Evolutionary conservation across 129 eudicot species (phyloP).

Genomic region (Calendula officinalis): DNA sequence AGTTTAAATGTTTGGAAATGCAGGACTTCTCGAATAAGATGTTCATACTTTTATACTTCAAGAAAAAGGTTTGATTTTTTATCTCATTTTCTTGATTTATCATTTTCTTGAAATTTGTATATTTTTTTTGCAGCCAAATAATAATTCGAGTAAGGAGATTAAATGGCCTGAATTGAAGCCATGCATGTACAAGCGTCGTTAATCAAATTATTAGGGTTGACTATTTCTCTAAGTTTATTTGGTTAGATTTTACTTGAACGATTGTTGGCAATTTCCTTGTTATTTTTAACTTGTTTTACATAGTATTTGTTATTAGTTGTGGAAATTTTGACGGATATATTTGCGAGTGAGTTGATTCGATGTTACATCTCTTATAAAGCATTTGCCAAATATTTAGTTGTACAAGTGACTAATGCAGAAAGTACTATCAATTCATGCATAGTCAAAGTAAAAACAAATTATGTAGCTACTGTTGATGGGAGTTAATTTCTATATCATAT

Average conservation of each 20-base stretch:
- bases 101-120: background rate
- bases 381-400: too few species aligned
- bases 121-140: slow-evolving; percentile 42
- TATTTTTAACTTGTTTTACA: background rate
- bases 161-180: slow-evolving; percentile 83
- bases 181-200: slow-evolving; percentile 85
- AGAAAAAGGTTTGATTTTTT: slow-evolving; percentile 62
- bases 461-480: too few species aligned
- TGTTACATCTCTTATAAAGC: too few species aligned
- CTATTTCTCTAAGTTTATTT: background rate
- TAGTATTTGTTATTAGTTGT: background rate
- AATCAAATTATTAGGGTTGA: slow-evolving; percentile 13
- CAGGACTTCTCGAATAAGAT: slow-evolving; percentile 97
- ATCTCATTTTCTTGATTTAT: background rate
- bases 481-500: too few species aligned
- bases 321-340: background rate
- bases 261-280: slow-evolving; percentile 5
- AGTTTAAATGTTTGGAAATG: slow-evolving; percentile 13
- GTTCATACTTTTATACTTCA: slow-evolving; percentile 73
- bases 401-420: too few species aligned
- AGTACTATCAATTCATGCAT: too few species aligned
- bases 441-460: too few species aligned
- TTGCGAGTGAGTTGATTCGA: background rate
- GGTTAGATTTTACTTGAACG: background rate
- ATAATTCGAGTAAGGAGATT: slow-evolving; percentile 39